Evolutionary conservation across 106 monocot species (phyloP), one percentile per base, ranked within the genome.

Genomic region (Allium cepa): DNA sequence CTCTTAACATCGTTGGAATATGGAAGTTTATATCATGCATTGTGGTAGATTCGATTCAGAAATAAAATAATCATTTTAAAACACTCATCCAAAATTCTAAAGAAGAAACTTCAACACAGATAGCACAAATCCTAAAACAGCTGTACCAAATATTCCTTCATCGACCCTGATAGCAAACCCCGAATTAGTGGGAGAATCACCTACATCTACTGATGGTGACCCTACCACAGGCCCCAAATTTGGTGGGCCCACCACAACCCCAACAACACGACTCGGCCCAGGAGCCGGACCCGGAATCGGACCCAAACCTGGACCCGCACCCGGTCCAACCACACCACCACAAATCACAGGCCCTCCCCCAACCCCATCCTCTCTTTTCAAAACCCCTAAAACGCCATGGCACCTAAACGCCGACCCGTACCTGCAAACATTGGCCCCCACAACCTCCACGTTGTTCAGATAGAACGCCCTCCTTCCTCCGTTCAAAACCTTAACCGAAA

Each of bases 311-410:
- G 72, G 56, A 17, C 16, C 28, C 18, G 73, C 52, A 57, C 53
- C 28, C 53, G 81, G 68, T 52, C 17, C 63, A 47, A 68, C 63
- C 27, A 26, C 26, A 7, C 11, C n/a, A 13, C 26, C 26, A 27
- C 72, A 65, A 6, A 11, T 52, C 17, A 17, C 15, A 14, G 28
- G 7, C 49, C 13, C 26, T 15, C 17, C 67, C n/a, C 22, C 13
- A 9, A 52, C 57, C 15, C 7, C 16, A 46, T 52, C 46, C 12
- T 4, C 52, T n/a, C 5, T 47, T 53, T 50, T 72, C 66, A 83
- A 28, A 48, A 80, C 75, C 3, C 72, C 77, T 57, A 69, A 65
- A 48, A 90, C 86, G 15, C 90, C 86, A 58, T 90, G 86, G 73
- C 86, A 90, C 60, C 81, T 71, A 72, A 83, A 83, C 16, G 70